Evolutionary conservation across 176 grass and related monocot genomes (phyloP), one percentile per base, ranked within the genome.

Genomic region (Oryza coarctata): DNA sequence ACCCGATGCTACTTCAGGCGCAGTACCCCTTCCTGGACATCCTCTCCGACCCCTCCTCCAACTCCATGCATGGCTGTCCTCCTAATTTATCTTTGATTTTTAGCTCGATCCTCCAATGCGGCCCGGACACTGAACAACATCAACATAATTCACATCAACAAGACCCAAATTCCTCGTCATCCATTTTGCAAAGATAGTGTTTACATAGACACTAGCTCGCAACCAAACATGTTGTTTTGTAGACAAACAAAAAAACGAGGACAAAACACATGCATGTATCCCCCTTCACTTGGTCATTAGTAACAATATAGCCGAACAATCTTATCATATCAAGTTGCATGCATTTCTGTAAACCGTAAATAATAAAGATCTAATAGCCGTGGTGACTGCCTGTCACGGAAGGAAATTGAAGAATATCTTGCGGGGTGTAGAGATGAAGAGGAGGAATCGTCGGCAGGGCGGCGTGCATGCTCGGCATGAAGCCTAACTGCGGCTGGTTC

Each of bases 391-490:
- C 68, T 28, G 30, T 33, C 57, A n/a, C 0, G 23, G 89, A 28
- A 41, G 25, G 33, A 0, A 80, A n/a, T n/a, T n/a, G 83, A 58
- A 91, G 41, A 14, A 89, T 32, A 13, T 91, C 81, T 20, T 94
- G 84, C 47, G 85, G 58, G 41, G 71, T 76, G 10, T 86, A 74
- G 55, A 70, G 89, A 27, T 47, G 72, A 23, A 74, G 78, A 80
- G 63, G 27, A 15, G 26, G 43, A 20, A 17, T 70, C 11, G 77
- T 55, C 50, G 18, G 70, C 61, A 12, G 31, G 4, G 71, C 28
- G 12, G 8, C 12, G 7, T 49, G 63, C 20, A 25, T 7, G 79
- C 47, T 89, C 18, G 82, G 82, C 72, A 60, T 14, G 68, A 77
- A 88, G 82, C 82, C 63, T 88, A 83, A 49, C n/a, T 60, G 55